Base-by-base conservation (phyloP, 164 flowering plant genomes). In the Akebia trifoliata region DNA sequence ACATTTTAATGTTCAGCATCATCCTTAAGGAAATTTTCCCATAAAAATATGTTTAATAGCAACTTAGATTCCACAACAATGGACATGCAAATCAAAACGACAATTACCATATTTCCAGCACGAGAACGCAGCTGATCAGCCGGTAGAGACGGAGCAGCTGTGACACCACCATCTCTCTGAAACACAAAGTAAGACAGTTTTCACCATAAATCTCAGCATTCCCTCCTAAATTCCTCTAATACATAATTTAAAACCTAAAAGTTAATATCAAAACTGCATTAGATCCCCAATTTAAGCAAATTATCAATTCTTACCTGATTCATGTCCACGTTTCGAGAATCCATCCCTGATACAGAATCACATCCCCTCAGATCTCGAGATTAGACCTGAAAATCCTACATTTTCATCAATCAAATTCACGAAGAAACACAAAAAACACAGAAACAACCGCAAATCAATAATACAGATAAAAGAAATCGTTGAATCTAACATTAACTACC, bases 31-130 rank as follows among this genome's bases (percentile, higher is more conserved):
- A n/a, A n/a, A n/a, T n/a, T n/a, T n/a, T n/a, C n/a, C n/a, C n/a
- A n/a, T n/a, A n/a, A n/a, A n/a, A n/a, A n/a, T n/a, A n/a, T n/a
- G n/a, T n/a, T n/a, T n/a, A n/a, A n/a, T n/a, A n/a, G n/a, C n/a
- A n/a, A n/a, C n/a, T n/a, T n/a, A n/a, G n/a, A n/a, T n/a, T n/a
- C n/a, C n/a, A n/a, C n/a, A n/a, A n/a, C n/a, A n/a, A n/a, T n/a
- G n/a, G n/a, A n/a, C n/a, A 18, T 32, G 4, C 12, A 29, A 2
- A 34, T 3, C 12, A 8, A 31, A 4, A 32, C 39, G 31, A 39
- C 3, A 53, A 57, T 57, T 65, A 77, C 84, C 65, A 59, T 46
- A 54, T 82, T 79, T 56, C 72, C 74, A 50, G 68, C 63, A 35
- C 76, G 79, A 51, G 75, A 60, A 44, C 54, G 71, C 52, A 35